Conservation (phyloP, 2,329 filamentous ascomycete genomes). For the Neonectria faginata region DNA sequence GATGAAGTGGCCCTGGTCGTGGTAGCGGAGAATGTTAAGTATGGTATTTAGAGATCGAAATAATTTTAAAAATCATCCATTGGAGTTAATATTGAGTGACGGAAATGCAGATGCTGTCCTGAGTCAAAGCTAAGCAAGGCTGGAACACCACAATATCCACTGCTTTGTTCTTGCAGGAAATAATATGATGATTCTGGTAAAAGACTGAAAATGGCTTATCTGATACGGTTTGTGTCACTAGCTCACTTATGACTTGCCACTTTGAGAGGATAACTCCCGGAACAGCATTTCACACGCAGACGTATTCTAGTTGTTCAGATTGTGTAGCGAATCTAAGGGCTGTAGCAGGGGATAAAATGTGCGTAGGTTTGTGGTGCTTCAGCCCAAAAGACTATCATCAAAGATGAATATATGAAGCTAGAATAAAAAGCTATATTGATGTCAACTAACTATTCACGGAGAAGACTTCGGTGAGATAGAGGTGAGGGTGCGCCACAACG, state of each 20-base stretch:
- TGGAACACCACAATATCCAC: background rate
- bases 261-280: background rate
- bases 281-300: background rate
- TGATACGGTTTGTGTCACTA: background rate
- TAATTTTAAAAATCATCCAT: too few relatives aligned
- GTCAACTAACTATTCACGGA: background rate
- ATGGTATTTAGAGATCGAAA: too few relatives aligned
- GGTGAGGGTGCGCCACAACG: background rate
- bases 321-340: too few relatives aligned
- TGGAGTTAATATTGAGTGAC: background rate
- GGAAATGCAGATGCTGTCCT: background rate
- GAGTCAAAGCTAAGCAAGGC: background rate
- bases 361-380: background rate
- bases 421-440: background rate
- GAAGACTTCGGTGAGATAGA: background rate
- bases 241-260: background rate
- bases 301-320: background rate
- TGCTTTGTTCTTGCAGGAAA: background rate
- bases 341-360: background rate
- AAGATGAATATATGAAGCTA: background rate
- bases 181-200: background rate
- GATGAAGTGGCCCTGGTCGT: background rate
- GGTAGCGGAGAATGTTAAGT: background rate
- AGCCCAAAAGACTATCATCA: background rate
- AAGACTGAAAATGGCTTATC: background rate